Conservation (phyloP, 768 basidiomycete genomes). For the Megacollybia marginata region DNA sequence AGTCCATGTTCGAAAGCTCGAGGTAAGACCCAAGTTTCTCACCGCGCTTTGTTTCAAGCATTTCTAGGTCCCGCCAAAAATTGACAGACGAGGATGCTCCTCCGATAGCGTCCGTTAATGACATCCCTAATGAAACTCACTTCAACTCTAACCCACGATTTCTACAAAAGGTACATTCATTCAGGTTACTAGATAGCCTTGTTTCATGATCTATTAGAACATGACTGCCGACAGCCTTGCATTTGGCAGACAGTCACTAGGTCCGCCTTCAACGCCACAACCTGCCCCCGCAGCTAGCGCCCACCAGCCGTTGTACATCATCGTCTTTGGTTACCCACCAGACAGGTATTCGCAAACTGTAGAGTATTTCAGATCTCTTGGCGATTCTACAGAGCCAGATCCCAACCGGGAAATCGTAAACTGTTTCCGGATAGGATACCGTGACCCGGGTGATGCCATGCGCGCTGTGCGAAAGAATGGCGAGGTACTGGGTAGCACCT, state of each 20-base stretch:
- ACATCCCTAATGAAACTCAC: constrained; percentile 57
- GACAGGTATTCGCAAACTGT: constrained; percentile 67
- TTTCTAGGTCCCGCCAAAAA: constrained; percentile 48
- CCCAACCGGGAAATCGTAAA: constrained; percentile 64
- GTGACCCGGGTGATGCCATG: constrained; percentile 63
- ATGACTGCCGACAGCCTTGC: background rate
- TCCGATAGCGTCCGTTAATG: constrained; percentile 66
- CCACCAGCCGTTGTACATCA: constrained; percentile 48
- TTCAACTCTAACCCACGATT: constrained; percentile 36
- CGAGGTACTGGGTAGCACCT: constrained; percentile 63
- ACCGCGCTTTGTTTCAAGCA: constrained; percentile 6
- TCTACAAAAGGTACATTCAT: constrained; percentile 35
- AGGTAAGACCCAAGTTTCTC: constrained; percentile 29
- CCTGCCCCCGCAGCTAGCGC: constrained; percentile 17
- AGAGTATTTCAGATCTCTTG: constrained; percentile 71
- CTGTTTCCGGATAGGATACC: constrained; percentile 77
- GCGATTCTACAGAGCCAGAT: constrained; percentile 62
- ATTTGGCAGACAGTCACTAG: background rate
- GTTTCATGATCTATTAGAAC: background rate
- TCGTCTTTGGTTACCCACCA: constrained; percentile 86
- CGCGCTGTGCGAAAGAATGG: constrained; percentile 80
- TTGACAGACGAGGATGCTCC: constrained; percentile 76
- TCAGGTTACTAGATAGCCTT: background rate
- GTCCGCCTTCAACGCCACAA: constrained; percentile 11
- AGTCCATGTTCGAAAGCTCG: constrained; percentile 78